These are phyloP conservation scores for Trichoderma oligosporum DNA, from an alignment of 2,329 filamentous ascomycete genomes.

Conservation along the genomic window DNA sequence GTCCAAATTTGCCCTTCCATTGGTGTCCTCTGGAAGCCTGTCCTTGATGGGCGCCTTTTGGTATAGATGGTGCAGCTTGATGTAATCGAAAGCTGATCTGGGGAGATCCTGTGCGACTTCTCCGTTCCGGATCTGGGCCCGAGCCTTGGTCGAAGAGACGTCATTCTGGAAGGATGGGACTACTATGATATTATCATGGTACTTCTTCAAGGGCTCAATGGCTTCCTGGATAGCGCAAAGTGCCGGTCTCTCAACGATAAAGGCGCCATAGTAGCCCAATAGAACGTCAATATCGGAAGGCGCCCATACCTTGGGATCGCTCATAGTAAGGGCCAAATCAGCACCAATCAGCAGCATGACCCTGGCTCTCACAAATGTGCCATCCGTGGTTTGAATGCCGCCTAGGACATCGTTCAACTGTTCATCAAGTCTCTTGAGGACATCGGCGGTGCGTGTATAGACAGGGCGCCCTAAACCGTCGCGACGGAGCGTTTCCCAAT, in stretches of 20 bases:
- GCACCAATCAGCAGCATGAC: constrained; percentile 76
- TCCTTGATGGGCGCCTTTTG: constrained; percentile 36
- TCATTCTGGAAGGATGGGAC: constrained; percentile 85
- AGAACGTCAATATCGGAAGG: constrained; percentile 79
- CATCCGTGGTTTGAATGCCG: constrained; percentile 64
- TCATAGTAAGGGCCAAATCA: constrained; percentile 68
- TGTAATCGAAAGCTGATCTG: constrained; percentile 66
- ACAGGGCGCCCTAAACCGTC: constrained; percentile 55
- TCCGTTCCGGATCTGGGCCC: constrained; percentile 69
- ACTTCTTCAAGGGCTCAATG: constrained; percentile 68
- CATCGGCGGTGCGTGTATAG: constrained; percentile 80
- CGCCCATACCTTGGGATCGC: constrained; percentile 69
- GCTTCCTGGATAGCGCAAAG: constrained; percentile 84
- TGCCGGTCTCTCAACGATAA: constrained; percentile 69
- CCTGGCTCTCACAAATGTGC: constrained; percentile 57
- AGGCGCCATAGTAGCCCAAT: constrained; percentile 70
- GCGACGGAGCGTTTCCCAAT: constrained; percentile 62
- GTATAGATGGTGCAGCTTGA: constrained; percentile 61
- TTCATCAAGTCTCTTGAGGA: constrained; percentile 79
- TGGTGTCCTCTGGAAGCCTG: background rate
- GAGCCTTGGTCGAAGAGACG: constrained; percentile 72
- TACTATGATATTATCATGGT: constrained; percentile 75
- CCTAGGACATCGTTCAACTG: constrained; percentile 79
- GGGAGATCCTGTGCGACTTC: constrained; percentile 74
- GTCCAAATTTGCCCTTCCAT: background rate